Evolutionary conservation across 768 basidiomycete species (phyloP).

Genomic region (Lepiota brunneoincarnata): DNA sequence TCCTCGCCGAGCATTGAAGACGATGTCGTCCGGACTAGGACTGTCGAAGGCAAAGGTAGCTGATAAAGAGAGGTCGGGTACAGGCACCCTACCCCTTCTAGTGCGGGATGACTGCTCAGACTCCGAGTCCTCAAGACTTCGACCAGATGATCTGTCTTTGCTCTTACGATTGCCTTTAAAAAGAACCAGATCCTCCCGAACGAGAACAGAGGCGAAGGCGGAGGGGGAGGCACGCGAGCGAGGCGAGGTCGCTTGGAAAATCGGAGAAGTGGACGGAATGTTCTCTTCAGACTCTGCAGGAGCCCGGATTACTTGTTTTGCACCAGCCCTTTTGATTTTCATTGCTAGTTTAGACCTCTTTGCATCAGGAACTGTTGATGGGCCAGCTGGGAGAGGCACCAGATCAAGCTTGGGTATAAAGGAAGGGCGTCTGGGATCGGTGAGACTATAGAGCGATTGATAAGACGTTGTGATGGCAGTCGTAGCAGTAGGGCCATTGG

Average conservation of each 20-base stretch:
- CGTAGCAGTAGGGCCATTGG: conserved; percentile 80
- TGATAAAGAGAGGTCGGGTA: conserved; percentile 32
- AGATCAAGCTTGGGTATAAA: conserved; percentile 41
- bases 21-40: conserved; percentile 91
- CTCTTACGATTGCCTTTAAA: conserved; percentile 32
- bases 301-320: conserved; percentile 28
- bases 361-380: conserved; percentile 15
- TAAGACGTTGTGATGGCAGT: conserved; percentile 84
- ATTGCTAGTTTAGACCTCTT: conserved; percentile 74
- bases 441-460: conserved; percentile 66
- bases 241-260: conserved; percentile 54
- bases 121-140: conserved; percentile 19
- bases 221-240: conserved; percentile 75
- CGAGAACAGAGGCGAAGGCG: conserved; percentile 70
- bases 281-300: conserved; percentile 35
- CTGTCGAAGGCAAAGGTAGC: conserved; percentile 68
- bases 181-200: conserved; percentile 45
- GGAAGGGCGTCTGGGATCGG: conserved; percentile 42
- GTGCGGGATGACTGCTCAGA: conserved; percentile 2
- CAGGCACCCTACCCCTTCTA: conserved; percentile 15
- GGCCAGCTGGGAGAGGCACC: conserved; percentile 34
- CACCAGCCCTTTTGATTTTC: conserved; percentile 63
- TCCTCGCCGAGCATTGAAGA: conserved; percentile 76
- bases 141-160: conserved; percentile 26
- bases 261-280: conserved; percentile 39